These are phyloP conservation scores for Austropuccinia psidii DNA, from an alignment of 1,284 basidiomycete genomes.

Conservation along the genomic window DNA sequence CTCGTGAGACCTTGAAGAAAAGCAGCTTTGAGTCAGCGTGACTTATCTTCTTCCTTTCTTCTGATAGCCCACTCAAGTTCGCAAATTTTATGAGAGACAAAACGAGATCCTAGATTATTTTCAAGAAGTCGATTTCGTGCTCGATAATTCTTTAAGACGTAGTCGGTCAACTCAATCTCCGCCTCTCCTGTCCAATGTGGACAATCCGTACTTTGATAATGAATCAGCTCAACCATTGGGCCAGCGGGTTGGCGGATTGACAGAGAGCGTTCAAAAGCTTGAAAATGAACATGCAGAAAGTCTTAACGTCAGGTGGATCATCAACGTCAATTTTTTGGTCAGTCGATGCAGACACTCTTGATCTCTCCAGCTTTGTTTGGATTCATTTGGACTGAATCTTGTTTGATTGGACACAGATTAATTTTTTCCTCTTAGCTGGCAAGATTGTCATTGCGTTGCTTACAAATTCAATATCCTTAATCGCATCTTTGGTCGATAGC, in stretches of 20 bases:
- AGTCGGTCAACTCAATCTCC: not conserved
- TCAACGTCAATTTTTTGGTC: slow-evolving; percentile 19
- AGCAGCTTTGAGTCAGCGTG: too few species aligned
- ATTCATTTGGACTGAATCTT: not conserved
- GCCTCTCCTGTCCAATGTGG: not conserved
- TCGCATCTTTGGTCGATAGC: slow-evolving; percentile 54
- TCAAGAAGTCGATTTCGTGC: slow-evolving; percentile 14
- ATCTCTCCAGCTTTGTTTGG: not conserved
- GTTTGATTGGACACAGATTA: not conserved
- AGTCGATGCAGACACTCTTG: not conserved
- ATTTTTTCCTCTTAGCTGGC: slow-evolving; percentile 48
- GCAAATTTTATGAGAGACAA: slow-evolving; percentile 26
- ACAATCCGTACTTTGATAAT: not conserved
- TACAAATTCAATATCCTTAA: slow-evolving; percentile 55
- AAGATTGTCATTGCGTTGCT: slow-evolving; percentile 54
- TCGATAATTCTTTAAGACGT: slow-evolving; percentile 3
- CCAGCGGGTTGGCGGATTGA: not conserved
- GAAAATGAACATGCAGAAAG: slow-evolving; percentile 9
- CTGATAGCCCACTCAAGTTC: slow-evolving; percentile 1
- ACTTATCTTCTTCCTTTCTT: not conserved
- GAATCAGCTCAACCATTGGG: not conserved
- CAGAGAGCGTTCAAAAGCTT: slow-evolving; percentile 13
- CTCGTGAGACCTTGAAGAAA: too few species aligned
- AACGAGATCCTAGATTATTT: slow-evolving; percentile 28
- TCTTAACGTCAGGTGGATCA: slow-evolving; percentile 7